Percentiles rank a stretch among this genome's conserved stretches.
Conservation (phyloP, 2,329 filamentous ascomycete species). For the Colletotrichum tabaci region DNA sequence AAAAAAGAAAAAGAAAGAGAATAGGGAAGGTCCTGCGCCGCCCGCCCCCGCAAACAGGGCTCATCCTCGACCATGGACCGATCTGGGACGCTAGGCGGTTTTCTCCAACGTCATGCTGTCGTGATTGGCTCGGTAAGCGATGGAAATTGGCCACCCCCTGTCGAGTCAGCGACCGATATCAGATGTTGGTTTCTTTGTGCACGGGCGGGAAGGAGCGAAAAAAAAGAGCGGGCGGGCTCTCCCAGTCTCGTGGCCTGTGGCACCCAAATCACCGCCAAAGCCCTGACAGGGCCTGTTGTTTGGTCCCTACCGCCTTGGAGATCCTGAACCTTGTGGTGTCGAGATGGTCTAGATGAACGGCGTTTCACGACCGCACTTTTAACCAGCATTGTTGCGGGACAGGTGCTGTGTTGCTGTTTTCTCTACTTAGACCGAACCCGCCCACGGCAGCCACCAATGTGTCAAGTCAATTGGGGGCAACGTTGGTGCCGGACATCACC, state of each 20-base stretch:
- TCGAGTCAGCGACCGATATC: conserved; percentile 53
- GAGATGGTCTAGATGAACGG: background rate
- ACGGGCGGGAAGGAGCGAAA: background rate
- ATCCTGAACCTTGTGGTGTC: background rate
- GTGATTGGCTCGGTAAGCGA: conserved; percentile 52
- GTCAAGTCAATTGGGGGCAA: background rate
- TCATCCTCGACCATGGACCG: conserved; percentile 39
- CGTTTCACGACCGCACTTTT: background rate
- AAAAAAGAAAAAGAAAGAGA: background rate
- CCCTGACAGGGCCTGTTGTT: background rate
- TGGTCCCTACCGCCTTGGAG: background rate
- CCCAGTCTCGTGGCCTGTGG: conserved; percentile 11
- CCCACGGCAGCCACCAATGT: background rate
- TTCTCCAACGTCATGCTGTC: conserved; percentile 52
- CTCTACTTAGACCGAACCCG: background rate
- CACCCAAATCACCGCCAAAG: background rate
- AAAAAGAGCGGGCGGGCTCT: conserved; percentile 12
- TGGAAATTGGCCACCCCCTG: conserved; percentile 50
- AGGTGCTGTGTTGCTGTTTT: background rate
- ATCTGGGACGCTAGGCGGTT: conserved; percentile 44
- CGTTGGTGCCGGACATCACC: background rate
- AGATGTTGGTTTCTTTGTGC: conserved; percentile 48
- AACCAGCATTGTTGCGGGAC: background rate
- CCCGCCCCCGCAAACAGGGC: conserved; percentile 41
- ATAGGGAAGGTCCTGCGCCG: conserved; percentile 18